Evolutionary conservation across 2,329 filamentous ascomycete genomes (phyloP).

Genomic region (Paecilomyces fulvus): DNA sequence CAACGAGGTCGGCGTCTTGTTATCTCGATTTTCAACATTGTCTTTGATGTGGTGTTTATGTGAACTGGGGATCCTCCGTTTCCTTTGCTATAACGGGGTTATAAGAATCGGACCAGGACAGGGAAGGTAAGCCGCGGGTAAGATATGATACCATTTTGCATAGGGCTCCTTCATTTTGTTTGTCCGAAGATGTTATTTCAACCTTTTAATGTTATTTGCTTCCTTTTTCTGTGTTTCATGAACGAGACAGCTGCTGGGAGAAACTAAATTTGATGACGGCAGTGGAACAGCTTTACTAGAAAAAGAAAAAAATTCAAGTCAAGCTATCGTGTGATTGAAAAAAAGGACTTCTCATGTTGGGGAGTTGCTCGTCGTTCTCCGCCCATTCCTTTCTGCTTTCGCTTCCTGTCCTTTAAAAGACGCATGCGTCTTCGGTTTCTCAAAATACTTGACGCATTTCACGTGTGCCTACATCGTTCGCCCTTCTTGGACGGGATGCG

Average conservation of each 20-base stretch:
- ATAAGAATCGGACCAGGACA: not conserved
- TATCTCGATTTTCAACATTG: not conserved
- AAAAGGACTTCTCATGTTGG: not conserved
- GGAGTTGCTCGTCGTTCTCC: not conserved
- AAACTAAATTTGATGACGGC: not conserved
- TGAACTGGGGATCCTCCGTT: not conserved
- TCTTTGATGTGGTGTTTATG: not conserved
- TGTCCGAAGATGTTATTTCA: not conserved
- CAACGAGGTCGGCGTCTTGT: not conserved
- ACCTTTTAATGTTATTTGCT: not conserved
- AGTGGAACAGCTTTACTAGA: not conserved
- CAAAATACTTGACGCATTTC: not conserved
- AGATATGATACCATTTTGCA: not conserved
- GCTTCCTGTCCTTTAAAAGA: not conserved
- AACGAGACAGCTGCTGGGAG: not conserved
- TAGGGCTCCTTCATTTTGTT: not conserved
- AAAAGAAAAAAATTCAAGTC: not conserved
- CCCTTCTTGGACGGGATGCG: not conserved
- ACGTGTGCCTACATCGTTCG: not conserved
- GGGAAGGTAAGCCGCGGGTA: not conserved
- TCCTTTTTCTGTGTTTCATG: not conserved
- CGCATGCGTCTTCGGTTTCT: not conserved
- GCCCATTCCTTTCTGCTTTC: not conserved
- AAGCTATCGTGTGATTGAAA: not conserved
- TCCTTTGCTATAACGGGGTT: not conserved